A percentile compares a stretch with the other conserved stretches of the same genome.
phyloP scores from a whole-genome alignment of 2,329 filamentous ascomycete genomes.

The Triangularia verruculosa region DNA sequence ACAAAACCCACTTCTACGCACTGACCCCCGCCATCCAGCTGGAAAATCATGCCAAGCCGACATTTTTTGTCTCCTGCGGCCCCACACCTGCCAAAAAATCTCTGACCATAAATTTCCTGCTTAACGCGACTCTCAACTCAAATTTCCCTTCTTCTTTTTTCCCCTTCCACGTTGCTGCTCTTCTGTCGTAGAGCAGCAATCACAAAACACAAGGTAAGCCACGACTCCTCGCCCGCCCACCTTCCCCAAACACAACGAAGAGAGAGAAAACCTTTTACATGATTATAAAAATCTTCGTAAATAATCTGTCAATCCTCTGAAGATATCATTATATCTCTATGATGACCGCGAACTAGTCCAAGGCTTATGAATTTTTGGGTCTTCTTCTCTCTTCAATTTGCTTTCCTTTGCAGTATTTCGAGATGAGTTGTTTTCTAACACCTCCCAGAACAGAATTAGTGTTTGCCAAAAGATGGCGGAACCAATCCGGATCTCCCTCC shows the following conservation, averaged over 20 bases:
- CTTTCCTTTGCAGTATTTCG: no score
- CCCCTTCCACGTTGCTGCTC: slow-evolving; percentile 17
- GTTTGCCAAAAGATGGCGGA: no score
- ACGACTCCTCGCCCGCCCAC: neutral
- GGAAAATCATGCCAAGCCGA: neutral
- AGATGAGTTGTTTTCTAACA: neutral
- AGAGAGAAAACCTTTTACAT: slow-evolving; percentile 30
- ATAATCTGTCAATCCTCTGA: slow-evolving; percentile 63
- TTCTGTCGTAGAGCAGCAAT: slow-evolving; percentile 17
- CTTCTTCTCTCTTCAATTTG: neutral
- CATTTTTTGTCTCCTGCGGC: neutral
- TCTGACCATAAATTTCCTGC: slow-evolving; percentile 18
- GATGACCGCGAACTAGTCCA: slow-evolving; percentile 34
- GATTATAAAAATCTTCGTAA: slow-evolving; percentile 46
- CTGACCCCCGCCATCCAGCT: no score
- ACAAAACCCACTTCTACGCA: no score
- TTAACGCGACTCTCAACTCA: neutral
- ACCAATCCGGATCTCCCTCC: slow-evolving; percentile 76
- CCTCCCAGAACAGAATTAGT: slow-evolving; percentile 2
- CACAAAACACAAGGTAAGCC: slow-evolving; percentile 28
- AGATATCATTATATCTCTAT: slow-evolving; percentile 38
- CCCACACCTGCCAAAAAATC: no score
- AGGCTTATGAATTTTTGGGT: slow-evolving; percentile 27
- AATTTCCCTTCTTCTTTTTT: neutral
- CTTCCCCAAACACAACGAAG: neutral